Base-by-base conservation (phyloP, 495 filamentous ascomycete species). In the Eremomyces bilateralis region DNA sequence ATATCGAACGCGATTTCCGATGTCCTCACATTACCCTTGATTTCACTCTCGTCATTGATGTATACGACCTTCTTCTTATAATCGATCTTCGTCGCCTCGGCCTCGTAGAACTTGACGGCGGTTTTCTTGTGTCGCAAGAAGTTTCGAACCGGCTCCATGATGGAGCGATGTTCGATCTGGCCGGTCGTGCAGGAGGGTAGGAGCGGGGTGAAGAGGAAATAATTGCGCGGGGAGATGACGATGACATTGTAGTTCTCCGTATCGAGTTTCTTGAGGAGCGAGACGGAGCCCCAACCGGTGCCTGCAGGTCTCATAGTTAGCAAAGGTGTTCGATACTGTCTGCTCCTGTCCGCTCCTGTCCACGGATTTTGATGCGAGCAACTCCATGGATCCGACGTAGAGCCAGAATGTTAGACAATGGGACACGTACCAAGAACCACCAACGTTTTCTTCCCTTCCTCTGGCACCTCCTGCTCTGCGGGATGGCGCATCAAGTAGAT, bases 191-290 rank as follows among this genome's bases (percentile, higher is more conserved):
- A 95, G 52, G 82, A 92, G 34, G 88, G 88, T 28, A 99, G 68
- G 30, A 99, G 70, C 28, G 88, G 88, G 13, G 90, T 99, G 67
- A 95, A 99, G 38, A 99, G 76, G 73, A 99, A 99, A 69, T 88
- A 99, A 60, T 95, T 95, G 46, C 88, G 80, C 36, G 88, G 88
- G 28, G 85, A 94, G 54, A 82, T 76, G 44, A 97, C 80, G 57
- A 93, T 57, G 51, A 97, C 88, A 59, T 95, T 95, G 67, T 93
- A 97, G 66, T 94, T 90, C 48, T 85, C 75, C 31, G 88, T 92
- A 53, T 97, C 90, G 48, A 97, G 72, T 50, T 85, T 92, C 72
- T 99, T 99, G 42, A 99, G 69, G 25, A 99, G 73, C 37, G 84
- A 88, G 40, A 99, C 80, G 11, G 84, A 74, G 38, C 90, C 88